Evolutionary conservation across 352 stramenopile species (phyloP).

Genomic region (Phytophthora palmivora): DNA sequence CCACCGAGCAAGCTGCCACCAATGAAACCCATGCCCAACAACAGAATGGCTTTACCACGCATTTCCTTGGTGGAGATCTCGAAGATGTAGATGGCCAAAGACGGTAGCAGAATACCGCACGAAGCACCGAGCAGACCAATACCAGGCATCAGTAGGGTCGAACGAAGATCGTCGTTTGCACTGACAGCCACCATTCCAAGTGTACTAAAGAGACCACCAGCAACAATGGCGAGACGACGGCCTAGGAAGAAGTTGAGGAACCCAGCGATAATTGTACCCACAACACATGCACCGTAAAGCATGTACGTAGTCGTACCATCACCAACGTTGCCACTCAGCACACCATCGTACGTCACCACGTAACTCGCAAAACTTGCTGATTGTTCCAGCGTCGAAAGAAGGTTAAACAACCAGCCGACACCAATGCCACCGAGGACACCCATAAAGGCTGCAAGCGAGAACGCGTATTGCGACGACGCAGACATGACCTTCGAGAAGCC

Average conservation of each 20-base stretch:
- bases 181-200: constrained; percentile 71
- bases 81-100: constrained; percentile 78
- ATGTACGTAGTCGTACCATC: constrained; percentile 69
- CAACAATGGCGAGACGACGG: constrained; percentile 66
- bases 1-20: constrained; percentile 58
- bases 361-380: constrained; percentile 77
- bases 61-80: constrained; percentile 85
- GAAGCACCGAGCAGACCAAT: constrained; percentile 66
- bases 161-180: constrained; percentile 56
- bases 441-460: constrained; percentile 74
- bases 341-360: constrained; percentile 61
- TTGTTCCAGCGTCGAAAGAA: constrained; percentile 70
- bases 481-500: constrained; percentile 85
- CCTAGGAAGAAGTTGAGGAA: constrained; percentile 70
- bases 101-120: constrained; percentile 72
- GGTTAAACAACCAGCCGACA: constrained; percentile 72
- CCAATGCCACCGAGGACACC: constrained; percentile 65
- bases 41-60: constrained; percentile 72
- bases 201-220: constrained; percentile 66
- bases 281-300: constrained; percentile 52
- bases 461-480: constrained; percentile 79
- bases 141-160: constrained; percentile 57
- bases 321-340: constrained; percentile 57
- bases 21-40: constrained; percentile 72
- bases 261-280: constrained; percentile 62